These are phyloP conservation scores for Teratosphaeria zuluensis DNA, from an alignment of 2,329 filamentous ascomycete species.

Conservation along the genomic window DNA sequence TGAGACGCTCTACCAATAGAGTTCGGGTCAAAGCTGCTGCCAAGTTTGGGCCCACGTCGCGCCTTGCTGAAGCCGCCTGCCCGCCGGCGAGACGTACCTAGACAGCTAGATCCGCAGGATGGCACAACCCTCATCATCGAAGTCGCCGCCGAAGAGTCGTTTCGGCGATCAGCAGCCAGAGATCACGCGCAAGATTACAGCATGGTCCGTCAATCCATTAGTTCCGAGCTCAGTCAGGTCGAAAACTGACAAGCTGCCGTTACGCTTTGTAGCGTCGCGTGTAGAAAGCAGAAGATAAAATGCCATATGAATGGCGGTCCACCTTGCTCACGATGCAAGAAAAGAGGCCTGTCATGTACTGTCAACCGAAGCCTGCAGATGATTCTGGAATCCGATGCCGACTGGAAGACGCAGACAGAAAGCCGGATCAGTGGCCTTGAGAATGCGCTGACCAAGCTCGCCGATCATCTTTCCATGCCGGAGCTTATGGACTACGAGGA, in stretches of 20 bases:
- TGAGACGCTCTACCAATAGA: background rate
- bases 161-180: constrained; percentile 8
- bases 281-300: constrained; percentile 34
- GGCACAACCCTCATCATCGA: background rate
- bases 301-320: constrained; percentile 30
- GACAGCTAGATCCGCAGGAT: background rate
- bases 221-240: background rate
- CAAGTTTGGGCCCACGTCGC: background rate
- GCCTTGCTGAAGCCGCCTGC: background rate
- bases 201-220: constrained; percentile 11
- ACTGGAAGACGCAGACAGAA: constrained; percentile 32
- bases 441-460: constrained; percentile 23
- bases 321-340: constrained; percentile 32
- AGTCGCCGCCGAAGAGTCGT: background rate
- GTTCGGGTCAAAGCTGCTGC: background rate
- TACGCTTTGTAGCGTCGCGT: constrained; percentile 24
- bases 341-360: constrained; percentile 29
- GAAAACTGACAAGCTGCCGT: background rate
- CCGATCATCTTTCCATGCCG: constrained; percentile 11
- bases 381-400: constrained; percentile 31
- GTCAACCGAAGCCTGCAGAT: constrained; percentile 35
- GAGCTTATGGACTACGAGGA: constrained; percentile 15
- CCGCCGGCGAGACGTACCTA: background rate
- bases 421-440: constrained; percentile 30
- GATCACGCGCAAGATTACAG: constrained; percentile 24